phyloP scores from a whole-genome alignment of 208 protist genomes.

The Crithidia thermophila region DNA sequence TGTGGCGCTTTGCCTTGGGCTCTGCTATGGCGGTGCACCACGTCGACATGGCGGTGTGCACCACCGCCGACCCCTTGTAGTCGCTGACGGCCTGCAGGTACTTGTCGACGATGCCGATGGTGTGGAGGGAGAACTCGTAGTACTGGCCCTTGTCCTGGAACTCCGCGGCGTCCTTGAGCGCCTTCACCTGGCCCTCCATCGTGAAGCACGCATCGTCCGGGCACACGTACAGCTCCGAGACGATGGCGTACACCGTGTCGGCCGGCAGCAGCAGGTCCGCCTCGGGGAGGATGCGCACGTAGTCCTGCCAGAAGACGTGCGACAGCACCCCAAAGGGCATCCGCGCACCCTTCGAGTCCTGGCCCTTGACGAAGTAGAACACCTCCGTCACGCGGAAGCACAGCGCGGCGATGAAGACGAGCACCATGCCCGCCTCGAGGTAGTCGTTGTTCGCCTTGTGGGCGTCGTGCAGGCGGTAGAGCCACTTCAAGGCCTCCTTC shows the following conservation, averaged over 20 bases:
- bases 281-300: slow-evolving; percentile 86
- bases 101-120: slow-evolving; percentile 66
- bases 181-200: slow-evolving; percentile 81
- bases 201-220: slow-evolving; percentile 84
- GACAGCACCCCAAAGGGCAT: slow-evolving; percentile 76
- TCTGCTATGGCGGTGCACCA: slow-evolving; percentile 73
- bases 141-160: slow-evolving; percentile 82
- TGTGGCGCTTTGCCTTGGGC: slow-evolving; percentile 45
- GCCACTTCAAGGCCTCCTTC: slow-evolving; percentile 83
- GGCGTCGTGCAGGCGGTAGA: slow-evolving; percentile 79
- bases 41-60: slow-evolving; percentile 70
- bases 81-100: slow-evolving; percentile 60
- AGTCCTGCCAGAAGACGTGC: slow-evolving; percentile 92
- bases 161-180: slow-evolving; percentile 81
- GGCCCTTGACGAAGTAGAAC: slow-evolving; percentile 82
- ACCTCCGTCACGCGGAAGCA: slow-evolving; percentile 89
- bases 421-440: slow-evolving; percentile 83
- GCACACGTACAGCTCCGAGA: slow-evolving; percentile 75
- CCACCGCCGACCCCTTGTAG: slow-evolving; percentile 58
- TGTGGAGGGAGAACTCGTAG: slow-evolving; percentile 76
- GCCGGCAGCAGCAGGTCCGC: slow-evolving; percentile 60
- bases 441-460: slow-evolving; percentile 78
- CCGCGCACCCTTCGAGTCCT: slow-evolving; percentile 62
- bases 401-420: slow-evolving; percentile 84
- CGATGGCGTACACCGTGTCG: slow-evolving; percentile 79